phyloP scores from a whole-genome alignment of 805 yeast genomes.

The Candida gorgasii region DNA sequence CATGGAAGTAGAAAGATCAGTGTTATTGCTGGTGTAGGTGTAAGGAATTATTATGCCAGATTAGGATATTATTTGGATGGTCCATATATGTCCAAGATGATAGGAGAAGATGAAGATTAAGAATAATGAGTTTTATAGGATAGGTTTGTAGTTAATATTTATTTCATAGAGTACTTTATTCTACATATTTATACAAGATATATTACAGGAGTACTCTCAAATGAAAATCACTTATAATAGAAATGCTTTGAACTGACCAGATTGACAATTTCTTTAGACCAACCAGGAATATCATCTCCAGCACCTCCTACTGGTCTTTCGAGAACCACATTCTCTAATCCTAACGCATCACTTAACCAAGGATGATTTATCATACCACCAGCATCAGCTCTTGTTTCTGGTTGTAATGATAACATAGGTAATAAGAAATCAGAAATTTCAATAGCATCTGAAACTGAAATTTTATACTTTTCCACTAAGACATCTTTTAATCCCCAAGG shows the following conservation, averaged over 20 bases:
- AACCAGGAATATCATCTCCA: constrained; percentile 91
- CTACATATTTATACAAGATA: constrained; percentile 1
- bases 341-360: constrained; percentile 78
- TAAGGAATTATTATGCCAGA: constrained; percentile 90
- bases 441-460: constrained; percentile 64
- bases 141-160: constrained; percentile 2
- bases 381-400: constrained; percentile 86
- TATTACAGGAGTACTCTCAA: not conserved
- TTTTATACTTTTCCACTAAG: constrained; percentile 80
- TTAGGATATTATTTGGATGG: constrained; percentile 93
- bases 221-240: constrained; percentile 9
- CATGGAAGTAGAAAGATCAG: constrained; percentile 90
- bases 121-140: not conserved
- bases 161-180: constrained; percentile 2
- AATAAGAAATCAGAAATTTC: constrained; percentile 73
- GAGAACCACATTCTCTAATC: constrained; percentile 65
- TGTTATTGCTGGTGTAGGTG: constrained; percentile 97
- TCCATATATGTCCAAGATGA: constrained; percentile 86
- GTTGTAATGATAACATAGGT: constrained; percentile 83
- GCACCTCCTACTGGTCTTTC: constrained; percentile 76
- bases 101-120: constrained; percentile 5
- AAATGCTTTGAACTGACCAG: constrained; percentile 7
- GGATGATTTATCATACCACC: constrained; percentile 91
- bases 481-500: constrained; percentile 89
- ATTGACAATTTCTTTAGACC: constrained; percentile 65